These are phyloP conservation scores for Trypethelium eluteriae DNA, from an alignment of 495 filamentous ascomycete species.

Conservation along the genomic window DNA sequence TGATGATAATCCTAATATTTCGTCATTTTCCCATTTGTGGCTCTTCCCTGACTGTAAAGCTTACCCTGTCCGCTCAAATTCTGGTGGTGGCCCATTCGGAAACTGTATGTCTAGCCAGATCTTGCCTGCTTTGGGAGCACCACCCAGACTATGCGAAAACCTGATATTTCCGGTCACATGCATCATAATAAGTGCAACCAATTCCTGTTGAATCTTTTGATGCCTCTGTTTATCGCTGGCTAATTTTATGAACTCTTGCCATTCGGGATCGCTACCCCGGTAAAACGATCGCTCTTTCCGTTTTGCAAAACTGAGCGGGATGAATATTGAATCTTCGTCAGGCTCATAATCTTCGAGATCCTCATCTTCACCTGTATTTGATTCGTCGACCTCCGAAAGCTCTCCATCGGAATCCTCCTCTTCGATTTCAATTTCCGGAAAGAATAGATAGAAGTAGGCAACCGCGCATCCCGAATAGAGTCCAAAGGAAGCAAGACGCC, in stretches of 20 bases:
- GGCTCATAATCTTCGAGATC: conserved; percentile 27
- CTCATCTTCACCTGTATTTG: conserved; percentile 19
- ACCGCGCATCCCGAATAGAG: conserved; percentile 21
- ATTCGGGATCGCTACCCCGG: conserved; percentile 59
- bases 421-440: conserved; percentile 25
- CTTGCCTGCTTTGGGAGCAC: conserved; percentile 41
- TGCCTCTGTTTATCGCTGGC: conserved; percentile 45
- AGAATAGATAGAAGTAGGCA: conserved; percentile 17
- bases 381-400: neutral
- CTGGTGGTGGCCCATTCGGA: conserved; percentile 51
- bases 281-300: conserved; percentile 48
- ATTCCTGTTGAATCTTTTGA: conserved; percentile 45
- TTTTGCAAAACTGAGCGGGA: conserved; percentile 53
- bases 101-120: conserved; percentile 56
- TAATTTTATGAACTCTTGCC: conserved; percentile 56
- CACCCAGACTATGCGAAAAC: conserved; percentile 41
- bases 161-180: conserved; percentile 19
- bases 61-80: conserved; percentile 55
- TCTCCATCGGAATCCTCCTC: neutral
- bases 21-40: neutral
- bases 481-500: conserved; percentile 10
- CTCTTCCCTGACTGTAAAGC: conserved; percentile 19
- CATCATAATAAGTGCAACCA: conserved; percentile 41
- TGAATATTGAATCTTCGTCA: conserved; percentile 45
- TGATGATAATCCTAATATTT: conserved; percentile 46